phyloP scores from a whole-genome alignment of 208 protist species.

The Balamuthia mandrillaris region DNA sequence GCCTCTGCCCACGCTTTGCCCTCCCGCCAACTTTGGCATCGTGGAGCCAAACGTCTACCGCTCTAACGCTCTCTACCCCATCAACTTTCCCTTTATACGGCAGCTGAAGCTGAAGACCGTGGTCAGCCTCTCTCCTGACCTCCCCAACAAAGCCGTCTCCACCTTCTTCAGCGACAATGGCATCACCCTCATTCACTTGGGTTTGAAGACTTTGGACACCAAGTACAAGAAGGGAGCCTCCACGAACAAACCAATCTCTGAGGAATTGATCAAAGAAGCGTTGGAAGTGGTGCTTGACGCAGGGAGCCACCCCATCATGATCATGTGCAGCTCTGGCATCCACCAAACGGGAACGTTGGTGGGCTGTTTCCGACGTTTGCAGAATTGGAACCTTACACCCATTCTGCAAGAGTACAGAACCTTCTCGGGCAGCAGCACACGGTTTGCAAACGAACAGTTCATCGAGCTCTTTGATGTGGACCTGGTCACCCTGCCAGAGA shows the following conservation, averaged over 20 bases:
- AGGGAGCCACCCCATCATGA: slow-evolving; percentile 88
- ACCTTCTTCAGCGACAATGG: slow-evolving; percentile 87
- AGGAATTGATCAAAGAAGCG: slow-evolving; percentile 81
- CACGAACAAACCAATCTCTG: slow-evolving; percentile 53
- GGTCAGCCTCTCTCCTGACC: slow-evolving; percentile 87
- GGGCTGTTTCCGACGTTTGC: slow-evolving; percentile 93
- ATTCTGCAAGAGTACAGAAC: slow-evolving; percentile 88
- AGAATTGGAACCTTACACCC: slow-evolving; percentile 92
- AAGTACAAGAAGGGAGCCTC: background rate
- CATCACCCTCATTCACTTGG: slow-evolving; percentile 72
- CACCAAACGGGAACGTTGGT: slow-evolving; percentile 94
- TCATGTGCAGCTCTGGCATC: slow-evolving; percentile 86
- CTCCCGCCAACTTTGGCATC: slow-evolving; percentile 86
- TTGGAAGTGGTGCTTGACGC: slow-evolving; percentile 89
- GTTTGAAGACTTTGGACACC: slow-evolving; percentile 64
- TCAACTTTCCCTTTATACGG: slow-evolving; percentile 92
- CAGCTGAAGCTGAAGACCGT: slow-evolving; percentile 88
- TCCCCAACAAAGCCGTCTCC: slow-evolving; percentile 81
- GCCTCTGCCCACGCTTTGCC: slow-evolving; percentile 53
- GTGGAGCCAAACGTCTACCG: slow-evolving; percentile 90
- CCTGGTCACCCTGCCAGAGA: slow-evolving; percentile 82
- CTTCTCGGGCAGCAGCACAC: slow-evolving; percentile 67
- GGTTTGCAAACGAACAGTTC: slow-evolving; percentile 95
- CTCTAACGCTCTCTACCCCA: slow-evolving; percentile 81
- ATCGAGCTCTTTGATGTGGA: slow-evolving; percentile 97